These are phyloP conservation scores for Eucalyptus tenuipes DNA, from an alignment of 345 rosid species.

Conservation along the genomic window DNA sequence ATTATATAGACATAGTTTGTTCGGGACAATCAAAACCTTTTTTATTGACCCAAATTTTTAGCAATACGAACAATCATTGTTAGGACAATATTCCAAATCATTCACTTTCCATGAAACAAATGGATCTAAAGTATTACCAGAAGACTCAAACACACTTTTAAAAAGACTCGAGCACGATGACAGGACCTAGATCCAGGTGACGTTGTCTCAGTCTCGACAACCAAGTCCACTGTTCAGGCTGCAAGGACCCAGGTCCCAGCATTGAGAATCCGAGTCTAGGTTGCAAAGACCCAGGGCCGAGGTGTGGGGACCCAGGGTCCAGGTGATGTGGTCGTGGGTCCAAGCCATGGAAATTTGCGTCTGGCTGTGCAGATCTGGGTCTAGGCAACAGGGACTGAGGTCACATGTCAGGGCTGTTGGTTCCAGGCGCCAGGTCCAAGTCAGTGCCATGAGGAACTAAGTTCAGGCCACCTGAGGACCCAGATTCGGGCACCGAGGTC, in stretches of 20 bases:
- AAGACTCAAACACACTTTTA: background rate
- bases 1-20: background rate
- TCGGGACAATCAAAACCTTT: background rate
- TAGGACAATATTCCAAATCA: background rate
- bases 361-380: background rate
- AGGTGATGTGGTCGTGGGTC: background rate
- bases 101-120: background rate
- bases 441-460: background rate
- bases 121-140: background rate
- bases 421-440: background rate
- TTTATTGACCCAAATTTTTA: background rate
- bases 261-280: background rate
- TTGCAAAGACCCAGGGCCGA: background rate
- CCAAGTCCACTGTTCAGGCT: background rate
- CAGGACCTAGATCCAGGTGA: background rate
- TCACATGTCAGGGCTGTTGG: background rate
- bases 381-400: background rate
- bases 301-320: background rate
- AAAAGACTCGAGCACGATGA: background rate
- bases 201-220: background rate
- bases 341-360: background rate
- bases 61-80: background rate
- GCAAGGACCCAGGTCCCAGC: background rate
- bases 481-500: background rate
- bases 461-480: background rate